These are phyloP conservation scores for Cystobasidiopsis lactophilus DNA, from an alignment of 768 basidiomycete genomes.

Conservation along the genomic window DNA sequence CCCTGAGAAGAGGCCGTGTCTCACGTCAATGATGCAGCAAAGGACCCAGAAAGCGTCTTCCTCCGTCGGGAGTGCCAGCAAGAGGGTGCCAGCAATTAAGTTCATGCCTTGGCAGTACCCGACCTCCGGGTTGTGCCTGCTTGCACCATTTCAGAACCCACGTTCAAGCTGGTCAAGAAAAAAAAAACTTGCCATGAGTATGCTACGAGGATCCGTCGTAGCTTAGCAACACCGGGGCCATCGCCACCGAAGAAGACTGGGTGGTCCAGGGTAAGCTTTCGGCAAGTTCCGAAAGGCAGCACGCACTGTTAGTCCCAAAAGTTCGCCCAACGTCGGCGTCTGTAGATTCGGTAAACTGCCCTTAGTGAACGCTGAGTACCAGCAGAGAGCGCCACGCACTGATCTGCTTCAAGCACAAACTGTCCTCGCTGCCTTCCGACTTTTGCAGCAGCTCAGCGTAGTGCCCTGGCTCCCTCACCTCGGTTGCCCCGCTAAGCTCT, in stretches of 20 bases:
- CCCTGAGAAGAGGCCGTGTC: background rate
- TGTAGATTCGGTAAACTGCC: background rate
- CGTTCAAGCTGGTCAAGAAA: background rate
- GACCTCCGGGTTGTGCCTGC: constrained; percentile 68
- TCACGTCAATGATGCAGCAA: constrained; percentile 51
- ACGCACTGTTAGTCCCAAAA: background rate
- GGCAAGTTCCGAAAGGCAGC: constrained; percentile 67
- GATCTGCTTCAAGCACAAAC: constrained; percentile 41
- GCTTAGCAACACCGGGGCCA: constrained; percentile 77
- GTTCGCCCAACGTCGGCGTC: background rate
- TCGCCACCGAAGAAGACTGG: constrained; percentile 84
- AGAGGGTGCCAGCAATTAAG: constrained; percentile 76
- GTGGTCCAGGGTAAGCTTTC: constrained; percentile 33
- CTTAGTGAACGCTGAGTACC: constrained; percentile 8
- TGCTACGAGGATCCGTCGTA: constrained; percentile 68
- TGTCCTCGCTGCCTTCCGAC: constrained; percentile 22
- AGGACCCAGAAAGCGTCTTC: constrained; percentile 97
- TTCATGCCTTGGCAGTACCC: constrained; percentile 93
- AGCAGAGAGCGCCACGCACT: constrained; percentile 34
- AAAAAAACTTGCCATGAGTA: constrained; percentile 54
- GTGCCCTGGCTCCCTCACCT: constrained; percentile 73
- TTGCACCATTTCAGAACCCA: background rate
- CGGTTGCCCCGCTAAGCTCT: constrained; percentile 81
- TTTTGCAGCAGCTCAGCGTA: constrained; percentile 57
- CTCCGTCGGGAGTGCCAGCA: constrained; percentile 80